phyloP scores from a whole-genome alignment of 495 filamentous ascomycete genomes.

The Xylaria venustula region DNA sequence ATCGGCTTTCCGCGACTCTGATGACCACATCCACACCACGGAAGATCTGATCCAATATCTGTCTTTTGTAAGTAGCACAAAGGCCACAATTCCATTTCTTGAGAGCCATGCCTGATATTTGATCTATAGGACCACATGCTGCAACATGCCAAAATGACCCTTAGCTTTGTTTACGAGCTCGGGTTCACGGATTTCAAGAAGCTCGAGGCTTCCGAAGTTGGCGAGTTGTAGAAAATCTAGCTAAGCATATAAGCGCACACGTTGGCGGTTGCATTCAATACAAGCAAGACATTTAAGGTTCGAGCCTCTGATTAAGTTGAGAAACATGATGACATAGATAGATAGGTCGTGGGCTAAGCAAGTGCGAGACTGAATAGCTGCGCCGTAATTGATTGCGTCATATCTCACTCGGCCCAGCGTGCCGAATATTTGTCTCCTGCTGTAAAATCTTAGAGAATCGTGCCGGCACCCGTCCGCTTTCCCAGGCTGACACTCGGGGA shows the following conservation, averaged over 20 bases:
- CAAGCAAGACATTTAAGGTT: too few relatives aligned
- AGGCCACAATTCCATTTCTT: background rate
- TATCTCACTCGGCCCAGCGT: background rate
- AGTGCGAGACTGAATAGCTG: background rate
- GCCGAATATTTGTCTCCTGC: background rate
- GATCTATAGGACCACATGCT: slow-evolving; percentile 76
- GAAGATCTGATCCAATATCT: slow-evolving; percentile 86
- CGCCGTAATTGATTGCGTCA: slow-evolving; percentile 4
- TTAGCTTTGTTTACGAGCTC: slow-evolving; percentile 87
- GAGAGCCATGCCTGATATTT: background rate
- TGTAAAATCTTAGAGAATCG: too few relatives aligned
- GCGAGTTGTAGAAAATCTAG: slow-evolving; percentile 24
- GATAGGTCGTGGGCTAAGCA: too few relatives aligned
- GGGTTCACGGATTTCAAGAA: slow-evolving; percentile 61
- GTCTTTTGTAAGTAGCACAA: slow-evolving; percentile 55
- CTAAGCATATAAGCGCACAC: background rate
- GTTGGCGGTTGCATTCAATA: too few relatives aligned
- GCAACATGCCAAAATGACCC: slow-evolving; percentile 89
- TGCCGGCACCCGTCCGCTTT: too few relatives aligned
- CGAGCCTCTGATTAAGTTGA: too few relatives aligned
- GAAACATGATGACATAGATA: background rate
- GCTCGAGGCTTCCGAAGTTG: slow-evolving; percentile 31
- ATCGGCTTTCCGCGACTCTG: slow-evolving; percentile 77
- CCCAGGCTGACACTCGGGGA: background rate
- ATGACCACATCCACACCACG: slow-evolving; percentile 87